These are phyloP conservation scores for Eimeria tenella DNA, from an alignment of 169 alveolate genomes.

Conservation along the genomic window DNA sequence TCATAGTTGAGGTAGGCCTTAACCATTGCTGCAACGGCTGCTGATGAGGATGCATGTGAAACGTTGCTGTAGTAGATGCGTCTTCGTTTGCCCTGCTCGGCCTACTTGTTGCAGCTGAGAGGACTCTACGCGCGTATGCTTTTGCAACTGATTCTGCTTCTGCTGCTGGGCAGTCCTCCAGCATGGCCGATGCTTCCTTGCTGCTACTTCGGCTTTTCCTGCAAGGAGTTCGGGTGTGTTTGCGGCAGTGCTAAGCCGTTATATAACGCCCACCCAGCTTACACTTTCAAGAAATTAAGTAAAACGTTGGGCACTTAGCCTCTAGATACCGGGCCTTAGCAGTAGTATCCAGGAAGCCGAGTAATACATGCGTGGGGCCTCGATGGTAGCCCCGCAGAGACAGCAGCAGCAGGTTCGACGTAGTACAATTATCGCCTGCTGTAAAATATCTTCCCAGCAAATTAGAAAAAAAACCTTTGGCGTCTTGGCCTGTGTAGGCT, in stretches of 20 bases:
- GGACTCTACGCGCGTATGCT: too few relatives aligned
- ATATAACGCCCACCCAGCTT: not conserved
- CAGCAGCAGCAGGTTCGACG: not conserved
- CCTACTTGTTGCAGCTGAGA: too few relatives aligned
- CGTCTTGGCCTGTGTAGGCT: too few relatives aligned
- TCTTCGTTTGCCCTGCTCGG: not conserved
- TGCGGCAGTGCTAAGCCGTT: not conserved
- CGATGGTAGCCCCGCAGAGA: conserved; percentile 14
- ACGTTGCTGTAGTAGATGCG: not conserved
- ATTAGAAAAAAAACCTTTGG: too few relatives aligned
- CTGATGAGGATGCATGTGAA: not conserved
- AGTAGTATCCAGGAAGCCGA: too few relatives aligned
- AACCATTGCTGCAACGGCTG: conserved; percentile 86
- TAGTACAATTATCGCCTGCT: too few relatives aligned
- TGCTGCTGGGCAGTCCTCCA: not conserved
- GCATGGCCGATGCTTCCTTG: not conserved
- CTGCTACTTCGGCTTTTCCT: not conserved
- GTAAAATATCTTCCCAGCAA: too few relatives aligned
- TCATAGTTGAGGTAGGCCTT: conserved; percentile 92
- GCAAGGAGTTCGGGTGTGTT: not conserved
- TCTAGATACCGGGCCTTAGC: too few relatives aligned
- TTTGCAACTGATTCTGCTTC: not conserved
- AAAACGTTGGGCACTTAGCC: too few relatives aligned
- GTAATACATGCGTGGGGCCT: not conserved
- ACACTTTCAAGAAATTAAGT: not conserved